Percentiles rank a stretch among this genome's conserved stretches.
phyloP scores from a whole-genome alignment of 371 early-diverging fungal genomes.

The Dinochytrium kinnereticum region DNA sequence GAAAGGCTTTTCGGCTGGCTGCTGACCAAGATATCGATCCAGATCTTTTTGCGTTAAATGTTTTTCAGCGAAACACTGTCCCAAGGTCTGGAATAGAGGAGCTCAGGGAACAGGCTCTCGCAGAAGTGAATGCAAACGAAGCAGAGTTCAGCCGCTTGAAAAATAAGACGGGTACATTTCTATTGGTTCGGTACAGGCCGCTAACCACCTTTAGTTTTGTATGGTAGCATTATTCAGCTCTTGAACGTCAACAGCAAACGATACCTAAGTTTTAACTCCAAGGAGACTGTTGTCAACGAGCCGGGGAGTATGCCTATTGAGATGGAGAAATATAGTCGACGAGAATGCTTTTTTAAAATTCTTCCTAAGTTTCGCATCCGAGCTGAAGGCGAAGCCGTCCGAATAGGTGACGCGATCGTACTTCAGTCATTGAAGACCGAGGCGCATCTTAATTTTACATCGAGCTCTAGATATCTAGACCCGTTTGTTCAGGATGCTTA shows the following conservation, averaged over 20 bases:
- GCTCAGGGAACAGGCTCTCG: slow-evolving; percentile 23
- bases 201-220: slow-evolving; percentile 41
- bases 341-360: slow-evolving; percentile 57
- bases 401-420: slow-evolving; percentile 58
- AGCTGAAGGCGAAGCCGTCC: slow-evolving; percentile 62
- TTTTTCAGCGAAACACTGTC: slow-evolving; percentile 18
- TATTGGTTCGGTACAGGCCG: neutral
- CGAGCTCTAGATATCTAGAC: neutral
- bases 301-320: slow-evolving; percentile 51
- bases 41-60: slow-evolving; percentile 28
- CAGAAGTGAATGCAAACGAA: slow-evolving; percentile 31
- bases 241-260: slow-evolving; percentile 55
- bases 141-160: slow-evolving; percentile 27
- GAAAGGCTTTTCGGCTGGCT: slow-evolving; percentile 22
- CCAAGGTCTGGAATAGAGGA: slow-evolving; percentile 19
- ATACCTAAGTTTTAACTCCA: slow-evolving; percentile 55
- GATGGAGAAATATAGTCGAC: slow-evolving; percentile 44
- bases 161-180: slow-evolving; percentile 26
- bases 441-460: slow-evolving; percentile 53
- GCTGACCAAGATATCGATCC: slow-evolving; percentile 34
- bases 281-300: slow-evolving; percentile 51
- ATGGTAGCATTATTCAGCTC: slow-evolving; percentile 61
- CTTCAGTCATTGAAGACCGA: slow-evolving; percentile 61
- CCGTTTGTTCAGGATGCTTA: slow-evolving; percentile 49
- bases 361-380: slow-evolving; percentile 62